Percentiles rank a stretch among this genome's conserved stretches.
phyloP scores from a whole-genome alignment of 2,329 filamentous ascomycete genomes.

The Xylaria sp. region DNA sequence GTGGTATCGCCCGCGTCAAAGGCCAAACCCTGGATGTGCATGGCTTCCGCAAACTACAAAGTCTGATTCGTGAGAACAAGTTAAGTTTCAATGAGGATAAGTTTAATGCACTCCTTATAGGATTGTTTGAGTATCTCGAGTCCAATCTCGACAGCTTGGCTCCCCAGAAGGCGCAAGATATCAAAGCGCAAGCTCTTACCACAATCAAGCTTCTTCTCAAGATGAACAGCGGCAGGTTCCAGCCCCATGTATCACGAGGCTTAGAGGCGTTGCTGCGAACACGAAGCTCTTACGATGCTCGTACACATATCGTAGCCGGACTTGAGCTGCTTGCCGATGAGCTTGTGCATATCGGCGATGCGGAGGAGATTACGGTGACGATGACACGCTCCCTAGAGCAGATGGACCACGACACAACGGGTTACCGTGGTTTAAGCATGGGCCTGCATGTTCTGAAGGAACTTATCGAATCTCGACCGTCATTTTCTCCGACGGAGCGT shows the following conservation, averaged over 20 bases:
- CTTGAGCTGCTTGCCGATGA: slow-evolving; percentile 70
- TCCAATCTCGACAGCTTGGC: slow-evolving; percentile 50
- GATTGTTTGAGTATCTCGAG: slow-evolving; percentile 68
- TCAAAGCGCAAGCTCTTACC: slow-evolving; percentile 68
- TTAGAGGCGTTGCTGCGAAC: slow-evolving; percentile 63
- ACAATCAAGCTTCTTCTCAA: slow-evolving; percentile 69
- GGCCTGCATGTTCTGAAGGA: slow-evolving; percentile 58
- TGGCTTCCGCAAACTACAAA: slow-evolving; percentile 73
- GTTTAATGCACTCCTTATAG: slow-evolving; percentile 62
- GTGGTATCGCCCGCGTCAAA: slow-evolving; percentile 68
- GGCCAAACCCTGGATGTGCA: slow-evolving; percentile 70
- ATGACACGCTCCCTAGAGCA: slow-evolving; percentile 46
- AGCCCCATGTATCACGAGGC: slow-evolving; percentile 61
- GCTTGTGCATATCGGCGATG: slow-evolving; percentile 60
- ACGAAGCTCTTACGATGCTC: slow-evolving; percentile 60
- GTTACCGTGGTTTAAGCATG: slow-evolving; percentile 53
- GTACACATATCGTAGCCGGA: slow-evolving; percentile 67
- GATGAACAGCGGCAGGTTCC: slow-evolving; percentile 60
- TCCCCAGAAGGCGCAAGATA: slow-evolving; percentile 62
- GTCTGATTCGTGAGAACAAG: slow-evolving; percentile 62
- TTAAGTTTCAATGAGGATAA: slow-evolving; percentile 60
- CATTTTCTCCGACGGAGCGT: slow-evolving; percentile 45
- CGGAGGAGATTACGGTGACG: slow-evolving; percentile 53
- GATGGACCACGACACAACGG: slow-evolving; percentile 40
- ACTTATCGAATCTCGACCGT: slow-evolving; percentile 46